Evolutionary conservation across 768 basidiomycete species (phyloP).

Genomic region (Pulveroboletus frians): DNA sequence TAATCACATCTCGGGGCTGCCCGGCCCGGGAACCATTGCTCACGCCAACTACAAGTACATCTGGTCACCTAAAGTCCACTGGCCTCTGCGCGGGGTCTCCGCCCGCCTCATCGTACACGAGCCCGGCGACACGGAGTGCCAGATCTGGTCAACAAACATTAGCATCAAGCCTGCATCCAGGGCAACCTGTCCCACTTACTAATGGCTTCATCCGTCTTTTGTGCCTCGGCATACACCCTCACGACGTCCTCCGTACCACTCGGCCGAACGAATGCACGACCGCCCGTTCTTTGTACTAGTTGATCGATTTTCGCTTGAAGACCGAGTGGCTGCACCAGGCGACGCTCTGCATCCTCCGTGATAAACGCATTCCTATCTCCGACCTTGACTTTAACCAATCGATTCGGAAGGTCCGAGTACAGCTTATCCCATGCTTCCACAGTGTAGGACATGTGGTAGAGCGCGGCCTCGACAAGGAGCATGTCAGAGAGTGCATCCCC

Average conservation of each 20-base stretch:
- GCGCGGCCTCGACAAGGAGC: constrained; percentile 89
- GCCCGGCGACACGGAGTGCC: constrained; percentile 77
- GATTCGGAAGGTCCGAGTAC: constrained; percentile 91
- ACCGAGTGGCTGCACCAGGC: constrained; percentile 71
- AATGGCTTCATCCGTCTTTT: constrained; percentile 66
- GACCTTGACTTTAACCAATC: constrained; percentile 90
- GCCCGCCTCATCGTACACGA: constrained; percentile 79
- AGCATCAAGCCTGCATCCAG: neutral
- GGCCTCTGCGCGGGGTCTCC: constrained; percentile 77
- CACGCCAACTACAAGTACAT: neutral
- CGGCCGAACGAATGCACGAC: constrained; percentile 90
- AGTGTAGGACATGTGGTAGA: constrained; percentile 83
- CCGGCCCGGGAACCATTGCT: neutral
- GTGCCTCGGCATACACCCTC: constrained; percentile 93
- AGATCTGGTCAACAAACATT: constrained; percentile 50
- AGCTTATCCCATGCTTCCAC: constrained; percentile 86
- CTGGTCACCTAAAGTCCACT: constrained; percentile 62
- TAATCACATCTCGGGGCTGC: neutral
- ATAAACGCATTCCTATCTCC: constrained; percentile 75
- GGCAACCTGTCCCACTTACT: constrained; percentile 41
- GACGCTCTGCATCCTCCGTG: constrained; percentile 91
- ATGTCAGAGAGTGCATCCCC: constrained; percentile 96
- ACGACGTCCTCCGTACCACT: constrained; percentile 99
- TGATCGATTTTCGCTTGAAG: constrained; percentile 82
- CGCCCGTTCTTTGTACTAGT: constrained; percentile 74